phyloP scores from a whole-genome alignment of 1,139 yeast species.

The Blastobotrys serpentis region DNA sequence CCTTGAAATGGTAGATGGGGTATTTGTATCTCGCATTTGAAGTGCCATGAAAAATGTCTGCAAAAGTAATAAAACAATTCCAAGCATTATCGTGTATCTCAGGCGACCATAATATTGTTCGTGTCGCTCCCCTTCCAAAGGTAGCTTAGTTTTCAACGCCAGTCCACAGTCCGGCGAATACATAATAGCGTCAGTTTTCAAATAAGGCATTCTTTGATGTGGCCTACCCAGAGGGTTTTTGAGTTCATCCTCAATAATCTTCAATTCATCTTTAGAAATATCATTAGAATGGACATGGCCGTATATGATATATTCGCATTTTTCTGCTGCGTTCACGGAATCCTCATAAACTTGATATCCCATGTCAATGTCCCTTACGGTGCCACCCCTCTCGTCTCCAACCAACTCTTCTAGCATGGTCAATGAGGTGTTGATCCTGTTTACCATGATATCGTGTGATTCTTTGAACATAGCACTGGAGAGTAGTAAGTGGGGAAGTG shows the following conservation, averaged over 20 bases:
- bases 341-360: conserved; percentile 56
- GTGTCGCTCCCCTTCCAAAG: conserved; percentile 55
- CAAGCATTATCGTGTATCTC: conserved; percentile 40
- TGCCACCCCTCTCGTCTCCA: neutral
- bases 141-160: conserved; percentile 42
- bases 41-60: conserved; percentile 54
- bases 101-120: conserved; percentile 50
- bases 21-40: conserved; percentile 68
- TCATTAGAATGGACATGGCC: conserved; percentile 66
- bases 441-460: conserved; percentile 42
- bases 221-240: conserved; percentile 75
- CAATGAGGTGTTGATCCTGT: conserved; percentile 45
- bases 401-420: neutral
- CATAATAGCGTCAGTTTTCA: conserved; percentile 56
- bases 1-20: conserved; percentile 76
- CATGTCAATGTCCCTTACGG: neutral
- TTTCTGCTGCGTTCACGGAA: conserved; percentile 29
- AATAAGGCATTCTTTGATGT: conserved; percentile 54
- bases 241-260: conserved; percentile 69
- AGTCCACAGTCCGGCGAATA: conserved; percentile 92
- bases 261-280: conserved; percentile 51
- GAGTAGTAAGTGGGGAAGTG: conserved; percentile 50
- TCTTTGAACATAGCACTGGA: conserved; percentile 46
- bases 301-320: conserved; percentile 71
- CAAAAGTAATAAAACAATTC: conserved; percentile 44